Evolutionary conservation across 2,329 filamentous ascomycete genomes (phyloP), one percentile per base, ranked within the genome.

Genomic region (Fusarium luffae): DNA sequence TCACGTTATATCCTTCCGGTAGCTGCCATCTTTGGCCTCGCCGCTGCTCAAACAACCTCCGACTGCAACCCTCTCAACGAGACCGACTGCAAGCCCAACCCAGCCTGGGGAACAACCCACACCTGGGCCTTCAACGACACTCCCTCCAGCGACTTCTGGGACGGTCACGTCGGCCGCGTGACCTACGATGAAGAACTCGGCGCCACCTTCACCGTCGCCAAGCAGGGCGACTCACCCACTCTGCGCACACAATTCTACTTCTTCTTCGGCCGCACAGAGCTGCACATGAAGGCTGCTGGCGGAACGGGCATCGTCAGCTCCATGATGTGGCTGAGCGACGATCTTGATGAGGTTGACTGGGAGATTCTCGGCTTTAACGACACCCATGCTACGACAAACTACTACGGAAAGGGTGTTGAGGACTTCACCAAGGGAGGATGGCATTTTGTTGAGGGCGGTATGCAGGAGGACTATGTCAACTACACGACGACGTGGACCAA

Each of bases 321-420:
- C 66, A 90, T 97, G 75, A 94, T 97, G 77, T 86, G 95, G 79
- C 85, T 96, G 70, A 95, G 92, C 52, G 91, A 96, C 72, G 90
- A 94, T 73, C 85, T 95, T 16, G 94, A 97, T 77, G 93, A 97
- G 80, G 90, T 97, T 42, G 94, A 97, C 77, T 95, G 93, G 88
- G 93, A 96, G 77, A 92, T 93, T 76, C 85, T 93, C 62, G 93
- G 93, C 47, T 85, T 85, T 59, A 90, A 93, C 75, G 80, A 82
- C 58, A 87, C 84, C 18, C 80, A 85, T 34, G 91, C 88, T 11
- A 85, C 92, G 73, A 90, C 88, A 71, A 94, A 95, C 82, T 95
- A 91, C 81, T 95, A 92, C 74, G 90, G 92, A 78, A 93, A 94
- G 82, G 92, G 92, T 50, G 83, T 80, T 82, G 82, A 88, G 80